A percentile compares a stretch with the other conserved stretches of the same genome.
phyloP scores from a whole-genome alignment of 192 early-diverging fungal genomes.

The Funneliformis mosseae region DNA sequence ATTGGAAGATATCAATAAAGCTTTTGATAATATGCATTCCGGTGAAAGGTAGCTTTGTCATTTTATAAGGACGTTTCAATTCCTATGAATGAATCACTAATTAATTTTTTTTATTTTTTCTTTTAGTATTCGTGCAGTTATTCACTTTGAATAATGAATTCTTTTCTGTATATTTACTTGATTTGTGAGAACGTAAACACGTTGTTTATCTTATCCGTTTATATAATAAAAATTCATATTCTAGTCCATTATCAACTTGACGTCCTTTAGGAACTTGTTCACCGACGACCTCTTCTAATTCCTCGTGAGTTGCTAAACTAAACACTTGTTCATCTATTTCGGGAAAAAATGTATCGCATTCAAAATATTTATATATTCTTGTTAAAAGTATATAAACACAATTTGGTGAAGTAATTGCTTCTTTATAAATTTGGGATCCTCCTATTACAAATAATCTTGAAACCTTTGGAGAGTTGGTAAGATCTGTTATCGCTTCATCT shows the following conservation, averaged over 20 bases:
- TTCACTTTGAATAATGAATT: not conserved
- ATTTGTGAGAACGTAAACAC: too few species aligned
- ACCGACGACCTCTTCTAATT: constrained; percentile 29
- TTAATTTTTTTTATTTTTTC: not conserved
- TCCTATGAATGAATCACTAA: not conserved
- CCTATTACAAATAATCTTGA: constrained; percentile 80
- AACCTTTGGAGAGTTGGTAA: constrained; percentile 3
- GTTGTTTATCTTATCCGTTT: not conserved
- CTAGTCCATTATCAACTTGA: constrained; percentile 24
- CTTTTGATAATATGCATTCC: constrained; percentile 87
- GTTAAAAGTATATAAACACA: constrained; percentile 74
- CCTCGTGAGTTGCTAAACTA: constrained; percentile 31
- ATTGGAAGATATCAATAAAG: constrained; percentile 89
- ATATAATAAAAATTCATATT: constrained; percentile 38
- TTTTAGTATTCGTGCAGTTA: not conserved
- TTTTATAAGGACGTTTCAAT: not conserved
- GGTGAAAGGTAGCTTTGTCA: constrained; percentile 62
- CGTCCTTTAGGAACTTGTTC: constrained; percentile 28
- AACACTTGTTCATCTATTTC: constrained; percentile 56
- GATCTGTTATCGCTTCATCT: constrained; percentile 16
- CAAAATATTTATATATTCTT: constrained; percentile 57
- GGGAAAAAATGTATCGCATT: constrained; percentile 86
- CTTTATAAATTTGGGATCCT: constrained; percentile 73
- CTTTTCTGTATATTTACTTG: too few species aligned
- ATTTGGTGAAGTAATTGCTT: constrained; percentile 59